Evolutionary conservation across 495 filamentous ascomycete species (phyloP), one percentile per base, ranked within the genome.

Genomic region (Chaetomium cochliodes): DNA sequence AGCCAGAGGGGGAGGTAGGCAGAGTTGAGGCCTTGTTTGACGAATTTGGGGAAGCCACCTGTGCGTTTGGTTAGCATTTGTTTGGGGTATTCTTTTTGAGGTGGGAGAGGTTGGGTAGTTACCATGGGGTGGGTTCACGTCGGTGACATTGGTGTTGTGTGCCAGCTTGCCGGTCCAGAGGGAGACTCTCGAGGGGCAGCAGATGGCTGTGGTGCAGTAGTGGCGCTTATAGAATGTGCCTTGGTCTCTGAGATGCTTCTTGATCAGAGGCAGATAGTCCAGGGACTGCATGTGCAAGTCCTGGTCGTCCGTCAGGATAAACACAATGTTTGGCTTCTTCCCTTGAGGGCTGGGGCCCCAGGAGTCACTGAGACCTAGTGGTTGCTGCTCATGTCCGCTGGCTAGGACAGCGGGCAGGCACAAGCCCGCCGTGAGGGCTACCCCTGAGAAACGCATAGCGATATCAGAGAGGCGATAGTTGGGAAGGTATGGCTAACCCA

Each of bases 131-230:
- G 87, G 86, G 26, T 69, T 76, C 9, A 91, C 85, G 62, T 89
- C 86, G 0, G 88, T 91, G 8, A 91, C 87, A 65, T 91, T 91
- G 20, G 88, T 90, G 69, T 91, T 91, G 71, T 91, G 88, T 1
- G 87, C 86, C 42, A 83, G 79, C 66, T 84, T 83, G 18, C 88
- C 88, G 0, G 87, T 90, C 85, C 78, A 85, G 5, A 90, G 68
- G 22, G 80, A 85, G 0, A 88, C 86, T 15, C 87, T 76, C 3
- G 86, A 84, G 0, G 87, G 87, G 49, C 87, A 90, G 70, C 87
- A 90, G 15, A 88, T 74, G 15, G 87, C 80, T 2, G 82, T 87
- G 1, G 86, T 86, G 62, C 83, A 84, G 63, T 85, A 88, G 69
- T 90, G 87, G 56, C 81, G 80, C 52, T 73, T 75, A 64, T 81